phyloP scores from a whole-genome alignment of 495 filamentous ascomycete genomes.

The Extremus antarcticus region DNA sequence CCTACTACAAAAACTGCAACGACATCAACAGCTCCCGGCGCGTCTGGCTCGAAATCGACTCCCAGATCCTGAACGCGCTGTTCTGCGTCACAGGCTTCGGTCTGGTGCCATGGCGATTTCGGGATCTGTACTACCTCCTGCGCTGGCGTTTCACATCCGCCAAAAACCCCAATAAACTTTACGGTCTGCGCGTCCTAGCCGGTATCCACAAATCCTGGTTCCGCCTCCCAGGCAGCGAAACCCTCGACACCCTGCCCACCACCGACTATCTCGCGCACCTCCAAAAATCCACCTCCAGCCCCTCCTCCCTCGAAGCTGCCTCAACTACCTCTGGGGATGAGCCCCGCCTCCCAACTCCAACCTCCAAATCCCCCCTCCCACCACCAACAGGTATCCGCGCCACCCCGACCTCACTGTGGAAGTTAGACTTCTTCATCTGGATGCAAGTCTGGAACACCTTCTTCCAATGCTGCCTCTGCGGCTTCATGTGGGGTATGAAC shows the following conservation, averaged over 20 bases:
- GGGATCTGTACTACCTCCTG: constrained; percentile 62
- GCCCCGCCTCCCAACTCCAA: constrained; percentile 44
- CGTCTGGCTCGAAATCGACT: constrained; percentile 77
- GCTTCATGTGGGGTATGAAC: constrained; percentile 73
- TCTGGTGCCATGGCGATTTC: constrained; percentile 72
- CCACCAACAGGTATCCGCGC: constrained; percentile 56
- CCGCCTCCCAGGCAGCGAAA: constrained; percentile 33
- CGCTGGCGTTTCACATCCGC: constrained; percentile 43
- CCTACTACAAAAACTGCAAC: constrained; percentile 40
- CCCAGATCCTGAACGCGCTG: constrained; percentile 73
- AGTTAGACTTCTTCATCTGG: constrained; percentile 71
- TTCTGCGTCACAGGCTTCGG: constrained; percentile 86
- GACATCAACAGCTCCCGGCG: constrained; percentile 60
- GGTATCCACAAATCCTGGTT: constrained; percentile 64
- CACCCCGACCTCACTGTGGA: constrained; percentile 58
- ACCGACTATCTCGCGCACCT: background rate
- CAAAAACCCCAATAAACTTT: constrained; percentile 29
- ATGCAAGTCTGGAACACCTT: constrained; percentile 65
- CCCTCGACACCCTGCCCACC: background rate
- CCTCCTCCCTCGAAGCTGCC: constrained; percentile 22
- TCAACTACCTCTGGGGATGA: constrained; percentile 34
- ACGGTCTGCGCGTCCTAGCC: constrained; percentile 48
- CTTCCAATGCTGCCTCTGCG: constrained; percentile 56
- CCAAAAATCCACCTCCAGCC: background rate
- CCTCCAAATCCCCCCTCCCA: constrained; percentile 40